Evolutionary conservation across 305 asterid species (phyloP).

Genomic region (Fraxinus latifolia): DNA sequence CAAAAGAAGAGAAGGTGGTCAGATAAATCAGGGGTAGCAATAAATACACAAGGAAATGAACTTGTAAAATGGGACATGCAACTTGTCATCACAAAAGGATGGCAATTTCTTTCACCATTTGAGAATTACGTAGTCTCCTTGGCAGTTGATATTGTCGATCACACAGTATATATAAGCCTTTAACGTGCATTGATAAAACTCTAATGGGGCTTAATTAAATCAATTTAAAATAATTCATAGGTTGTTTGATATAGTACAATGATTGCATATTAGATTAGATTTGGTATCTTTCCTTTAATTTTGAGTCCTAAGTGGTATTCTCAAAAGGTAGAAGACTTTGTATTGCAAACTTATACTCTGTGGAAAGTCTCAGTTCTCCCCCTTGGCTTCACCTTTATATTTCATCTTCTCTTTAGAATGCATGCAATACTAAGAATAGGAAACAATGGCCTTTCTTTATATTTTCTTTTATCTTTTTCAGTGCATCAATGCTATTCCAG

Average conservation of each 20-base stretch:
- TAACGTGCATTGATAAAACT: neutral
- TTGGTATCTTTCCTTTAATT: neutral
- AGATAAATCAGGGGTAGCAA: slow-evolving; percentile 15
- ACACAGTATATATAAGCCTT: neutral
- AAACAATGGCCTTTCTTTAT: neutral
- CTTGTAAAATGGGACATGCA: slow-evolving; percentile 12
- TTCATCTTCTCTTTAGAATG: neutral
- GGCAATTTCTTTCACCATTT: neutral
- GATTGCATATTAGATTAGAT: neutral
- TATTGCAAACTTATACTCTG: neutral
- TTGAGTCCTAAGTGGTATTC: neutral
- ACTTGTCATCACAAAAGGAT: slow-evolving; percentile 11
- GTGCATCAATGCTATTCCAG: neutral
- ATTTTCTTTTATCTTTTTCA: neutral
- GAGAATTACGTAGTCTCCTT: neutral
- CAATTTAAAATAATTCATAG: neutral
- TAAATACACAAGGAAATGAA: neutral
- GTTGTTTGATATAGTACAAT: neutral
- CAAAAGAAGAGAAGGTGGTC: slow-evolving; percentile 28
- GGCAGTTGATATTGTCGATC: neutral
- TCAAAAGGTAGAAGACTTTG: neutral
- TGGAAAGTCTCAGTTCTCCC: neutral
- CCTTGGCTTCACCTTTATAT: neutral
- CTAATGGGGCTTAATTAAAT: neutral
- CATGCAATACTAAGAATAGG: neutral